phyloP scores from a whole-genome alignment of 345 rosid genomes.

The Hirschfeldia incana region DNA sequence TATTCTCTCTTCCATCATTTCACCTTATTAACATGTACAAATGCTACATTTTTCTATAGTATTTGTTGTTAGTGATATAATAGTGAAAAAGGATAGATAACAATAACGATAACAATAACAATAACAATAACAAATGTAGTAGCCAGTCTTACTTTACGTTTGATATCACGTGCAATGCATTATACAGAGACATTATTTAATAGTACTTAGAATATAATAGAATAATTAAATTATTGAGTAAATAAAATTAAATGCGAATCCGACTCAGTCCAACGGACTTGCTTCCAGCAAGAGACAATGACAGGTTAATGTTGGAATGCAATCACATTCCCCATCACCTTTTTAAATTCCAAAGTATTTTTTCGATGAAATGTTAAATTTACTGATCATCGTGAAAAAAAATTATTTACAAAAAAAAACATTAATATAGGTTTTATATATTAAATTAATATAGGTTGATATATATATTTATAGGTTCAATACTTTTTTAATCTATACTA shows the following conservation, averaged over 20 bases:
- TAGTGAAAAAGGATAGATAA: not conserved
- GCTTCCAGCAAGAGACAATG: constrained; percentile 38
- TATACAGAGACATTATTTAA: constrained; percentile 27
- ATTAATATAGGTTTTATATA: too few species aligned
- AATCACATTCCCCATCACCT: constrained; percentile 25
- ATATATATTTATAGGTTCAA: not conserved
- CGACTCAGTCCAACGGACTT: constrained; percentile 36
- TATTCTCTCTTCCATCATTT: too few species aligned
- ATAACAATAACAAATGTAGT: not conserved
- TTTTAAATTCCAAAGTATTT: not conserved
- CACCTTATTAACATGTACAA: too few species aligned
- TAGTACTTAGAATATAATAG: not conserved
- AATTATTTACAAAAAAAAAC: too few species aligned
- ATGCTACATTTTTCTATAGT: too few species aligned
- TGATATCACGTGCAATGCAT: constrained; percentile 40
- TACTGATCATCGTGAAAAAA: too few species aligned
- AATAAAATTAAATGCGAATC: constrained; percentile 31
- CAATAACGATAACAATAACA: not conserved
- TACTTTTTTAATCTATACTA: too few species aligned
- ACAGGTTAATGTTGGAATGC: constrained; percentile 32
- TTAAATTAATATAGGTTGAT: not conserved
- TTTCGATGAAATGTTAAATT: too few species aligned
- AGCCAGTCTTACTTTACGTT: constrained; percentile 38
- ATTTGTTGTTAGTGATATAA: too few species aligned
- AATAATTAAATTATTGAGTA: not conserved